Percentiles rank a stretch among this genome's conserved stretches.
Conservation (phyloP, 1,139 yeast species). For the Komagataea norvegica region DNA sequence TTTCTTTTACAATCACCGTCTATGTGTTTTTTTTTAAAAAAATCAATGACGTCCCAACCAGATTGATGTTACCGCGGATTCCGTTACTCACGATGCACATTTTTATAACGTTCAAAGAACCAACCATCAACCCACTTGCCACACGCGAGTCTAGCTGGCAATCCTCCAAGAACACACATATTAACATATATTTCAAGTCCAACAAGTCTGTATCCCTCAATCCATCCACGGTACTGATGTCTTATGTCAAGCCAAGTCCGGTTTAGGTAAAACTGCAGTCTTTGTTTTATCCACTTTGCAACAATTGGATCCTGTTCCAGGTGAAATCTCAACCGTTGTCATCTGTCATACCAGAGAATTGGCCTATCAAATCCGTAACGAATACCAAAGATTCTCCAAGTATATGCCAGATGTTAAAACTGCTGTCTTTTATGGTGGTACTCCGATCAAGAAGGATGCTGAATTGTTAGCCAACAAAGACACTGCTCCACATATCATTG, state of each 20-base stretch:
- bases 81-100: no score
- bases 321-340: conserved; percentile 91
- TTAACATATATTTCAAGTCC: conserved; percentile 47
- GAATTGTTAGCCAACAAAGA: conserved; percentile 89
- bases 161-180: conserved; percentile 2
- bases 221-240: conserved; percentile 97
- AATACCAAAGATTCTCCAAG: conserved; percentile 95
- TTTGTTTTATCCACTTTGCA: conserved; percentile 94
- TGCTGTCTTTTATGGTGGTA: conserved; percentile 96
- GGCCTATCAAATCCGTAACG: conserved; percentile 97
- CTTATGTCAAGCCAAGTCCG: conserved; percentile 98
- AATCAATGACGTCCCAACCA: no score
- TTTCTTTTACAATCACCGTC: no score
- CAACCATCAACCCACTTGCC: no score
- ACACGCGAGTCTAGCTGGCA: background rate
- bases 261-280: conserved; percentile 98
- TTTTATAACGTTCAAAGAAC: background rate
- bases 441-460: conserved; percentile 79
- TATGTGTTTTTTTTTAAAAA: no score
- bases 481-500: conserved; percentile 93
- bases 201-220: conserved; percentile 98
- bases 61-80: no score
- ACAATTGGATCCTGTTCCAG: conserved; percentile 96
- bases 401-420: conserved; percentile 98
- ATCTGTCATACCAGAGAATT: conserved; percentile 98